phyloP scores from a whole-genome alignment of 2,329 filamentous ascomycete genomes.

The Aspergillus piperis region DNA sequence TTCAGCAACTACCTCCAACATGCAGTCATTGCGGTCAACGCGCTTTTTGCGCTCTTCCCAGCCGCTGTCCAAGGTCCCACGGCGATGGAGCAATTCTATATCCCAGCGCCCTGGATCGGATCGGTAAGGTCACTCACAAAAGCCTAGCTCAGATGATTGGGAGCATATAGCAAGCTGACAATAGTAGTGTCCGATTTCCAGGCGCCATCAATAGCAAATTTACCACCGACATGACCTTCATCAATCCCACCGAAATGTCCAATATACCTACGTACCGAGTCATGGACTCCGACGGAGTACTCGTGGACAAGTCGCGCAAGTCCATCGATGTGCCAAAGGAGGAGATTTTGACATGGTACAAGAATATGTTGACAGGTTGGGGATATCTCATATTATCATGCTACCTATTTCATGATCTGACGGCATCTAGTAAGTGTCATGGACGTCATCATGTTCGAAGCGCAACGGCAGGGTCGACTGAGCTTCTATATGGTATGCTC shows the following conservation, averaged over 20 bases:
- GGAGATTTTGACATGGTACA: conserved; percentile 63
- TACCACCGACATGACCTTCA: conserved; percentile 75
- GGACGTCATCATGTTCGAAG: conserved; percentile 98
- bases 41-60: conserved; percentile 13
- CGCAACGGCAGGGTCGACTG: conserved; percentile 88
- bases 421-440: conserved; percentile 69
- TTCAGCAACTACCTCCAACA: background rate
- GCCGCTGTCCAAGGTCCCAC: conserved; percentile 14
- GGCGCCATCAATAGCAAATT: conserved; percentile 96
- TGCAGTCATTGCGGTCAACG: background rate
- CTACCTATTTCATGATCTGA: conserved; percentile 15
- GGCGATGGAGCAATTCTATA: conserved; percentile 56
- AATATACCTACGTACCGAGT: conserved; percentile 90
- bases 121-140: conserved; percentile 47
- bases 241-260: conserved; percentile 68
- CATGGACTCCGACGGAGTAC: conserved; percentile 81
- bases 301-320: conserved; percentile 72
- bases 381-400: conserved; percentile 13
- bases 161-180: conserved; percentile 13
- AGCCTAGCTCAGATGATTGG: background rate
- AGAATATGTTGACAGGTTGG: conserved; percentile 62
- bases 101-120: conserved; percentile 62
- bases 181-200: conserved; percentile 68
- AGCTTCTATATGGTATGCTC: conserved; percentile 88
- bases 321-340: conserved; percentile 65